Evolutionary conservation across 495 filamentous ascomycete genomes (phyloP), one percentile per base, ranked within the genome.

Genomic region (Penicillium argentinense): DNA sequence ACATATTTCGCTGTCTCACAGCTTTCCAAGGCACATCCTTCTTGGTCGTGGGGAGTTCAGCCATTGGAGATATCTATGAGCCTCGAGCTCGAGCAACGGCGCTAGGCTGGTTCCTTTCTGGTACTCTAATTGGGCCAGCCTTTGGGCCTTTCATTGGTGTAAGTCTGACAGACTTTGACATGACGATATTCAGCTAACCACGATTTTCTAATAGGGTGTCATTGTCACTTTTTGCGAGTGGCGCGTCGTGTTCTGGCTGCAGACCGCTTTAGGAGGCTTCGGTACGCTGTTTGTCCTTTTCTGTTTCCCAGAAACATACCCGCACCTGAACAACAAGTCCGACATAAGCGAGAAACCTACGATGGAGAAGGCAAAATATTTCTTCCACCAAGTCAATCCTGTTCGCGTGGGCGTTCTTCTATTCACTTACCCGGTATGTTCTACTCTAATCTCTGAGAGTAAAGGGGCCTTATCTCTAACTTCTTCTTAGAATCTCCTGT

Each of bases 11-110:
- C 0, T 69, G 83, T 39, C 67, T 88, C 19, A 85, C 83, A 5
- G 85, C 84, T 2, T 86, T 85, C 49, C 80, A 87, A 68, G 85
- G 86, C 13, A 89, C 85, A 0, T 77, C 80, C 0, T 87, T 87
- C 56, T 68, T 87, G 33, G 75, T 82, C 2, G 73, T 86, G 33
- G 85, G 84, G 4, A 79, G 78, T 7, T 79, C 82, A 13, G 79
- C 78, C 33, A 78, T 89, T 36, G 80, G 80, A 19, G 82, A 85
- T 54, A 75, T 85, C 26, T 84, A 82, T 54, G 76, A 76, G 9
- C 81, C 81, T 2, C 81, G 80, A 12, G 80, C 85, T 47, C 76
- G 86, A 24, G 86, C 78, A 12, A 87, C 83, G 17, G 84, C 82
- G 3, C 70, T 86, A 21, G 82, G 82, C 13, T 88, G 80, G 81